phyloP scores from a whole-genome alignment of 345 rosid genomes.

The Clarkia xantiana region DNA sequence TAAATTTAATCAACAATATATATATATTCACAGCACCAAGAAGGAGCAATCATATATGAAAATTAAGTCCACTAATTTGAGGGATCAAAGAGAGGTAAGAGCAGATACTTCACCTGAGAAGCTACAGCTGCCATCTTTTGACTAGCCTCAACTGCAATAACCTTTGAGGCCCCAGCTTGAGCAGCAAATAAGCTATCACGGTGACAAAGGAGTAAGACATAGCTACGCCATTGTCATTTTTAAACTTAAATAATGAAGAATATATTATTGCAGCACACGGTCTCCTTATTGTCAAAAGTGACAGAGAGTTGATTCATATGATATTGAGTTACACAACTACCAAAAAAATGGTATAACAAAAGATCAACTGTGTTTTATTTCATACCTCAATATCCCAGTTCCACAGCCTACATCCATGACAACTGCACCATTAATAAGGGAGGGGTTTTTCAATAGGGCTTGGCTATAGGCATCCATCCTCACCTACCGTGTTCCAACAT shows the following conservation, averaged over 20 bases:
- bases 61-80: neutral
- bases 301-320: too few relatives aligned
- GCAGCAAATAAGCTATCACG: conserved; percentile 74
- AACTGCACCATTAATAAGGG: conserved; percentile 54
- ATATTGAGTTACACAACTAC: too few relatives aligned
- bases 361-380: neutral
- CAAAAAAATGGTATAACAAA: neutral
- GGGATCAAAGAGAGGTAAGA: neutral
- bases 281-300: too few relatives aligned
- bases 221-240: too few relatives aligned
- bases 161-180: conserved; percentile 85
- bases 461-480: conserved; percentile 74
- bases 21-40: too few relatives aligned
- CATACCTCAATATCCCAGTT: conserved; percentile 82
- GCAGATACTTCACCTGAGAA: conserved; percentile 42
- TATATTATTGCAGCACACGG: too few relatives aligned
- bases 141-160: conserved; percentile 86
- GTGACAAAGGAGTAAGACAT: neutral
- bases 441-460: conserved; percentile 72
- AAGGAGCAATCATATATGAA: too few relatives aligned
- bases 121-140: conserved; percentile 92
- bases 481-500: conserved; percentile 29
- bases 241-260: too few relatives aligned
- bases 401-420: conserved; percentile 99
- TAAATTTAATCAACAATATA: too few relatives aligned